Base-by-base conservation (phyloP, 495 filamentous ascomycete genomes). In the Ascobolus immersus region DNA sequence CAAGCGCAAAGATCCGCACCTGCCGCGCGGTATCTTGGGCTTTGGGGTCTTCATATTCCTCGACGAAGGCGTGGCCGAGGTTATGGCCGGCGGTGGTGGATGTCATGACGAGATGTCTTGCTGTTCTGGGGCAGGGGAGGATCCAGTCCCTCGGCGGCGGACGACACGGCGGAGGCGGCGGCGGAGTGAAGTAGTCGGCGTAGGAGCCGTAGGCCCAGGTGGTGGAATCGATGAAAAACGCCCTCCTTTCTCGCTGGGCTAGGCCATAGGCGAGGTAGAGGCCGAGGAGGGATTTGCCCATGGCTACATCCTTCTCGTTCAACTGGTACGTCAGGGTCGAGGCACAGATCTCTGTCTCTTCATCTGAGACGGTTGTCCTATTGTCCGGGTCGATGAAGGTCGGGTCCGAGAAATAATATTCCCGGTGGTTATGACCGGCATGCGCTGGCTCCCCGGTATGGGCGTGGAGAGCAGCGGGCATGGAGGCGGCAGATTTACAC, bases 221-320 rank as follows among this genome's bases (percentile, higher is more conserved):
- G 4, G 67, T 64, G 45, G 79, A 75, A 42, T 81, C 71, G 40
- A 81, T 52, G 51, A 79, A 78, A 44, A 81, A 82, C 1, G 64
- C 59, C 14, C 76, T 52, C 7, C 58, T 62, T 46, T 82, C 73
- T 32, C 64, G 59, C 43, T 67, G 53, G 4, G 76, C 74, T 22
- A 81, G 51, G 8, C 73, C 76, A 39, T 78, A 81, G 15, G 75
- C 67, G 39, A 65, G 69, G 73, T 75, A 82, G 22, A 81, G 40
- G 47, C 69, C 61, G 58, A 82, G 58, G 37, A 82, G 45, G 1
- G 70, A 62, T 22, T 61, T 67, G 5, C 75, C 76, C 3, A 82
- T 49, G 9, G 73, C 74, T 3, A 68, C 69, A 37, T 75, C 67
- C 4, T 51, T 38, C 9, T 71, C 64, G 44, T 77, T 71, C 39